Base-by-base conservation (phyloP, 192 early-diverging fungal genomes). In the Rhizophagus clarus region DNA sequence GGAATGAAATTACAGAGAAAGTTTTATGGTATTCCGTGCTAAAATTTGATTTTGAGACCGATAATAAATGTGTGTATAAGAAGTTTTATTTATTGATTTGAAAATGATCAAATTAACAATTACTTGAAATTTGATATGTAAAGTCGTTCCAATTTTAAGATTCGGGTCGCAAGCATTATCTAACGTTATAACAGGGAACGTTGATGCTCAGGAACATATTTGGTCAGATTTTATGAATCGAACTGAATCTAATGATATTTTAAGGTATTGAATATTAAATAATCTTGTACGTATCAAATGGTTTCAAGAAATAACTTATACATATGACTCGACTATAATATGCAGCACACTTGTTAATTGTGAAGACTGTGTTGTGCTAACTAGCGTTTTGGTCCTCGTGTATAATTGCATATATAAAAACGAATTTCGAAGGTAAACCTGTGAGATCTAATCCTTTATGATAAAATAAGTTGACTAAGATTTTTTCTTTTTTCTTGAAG, bases 101-200 rank as follows among this genome's bases (percentile, higher is more conserved):
- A 71, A 17, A 20, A 34, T 69, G 4, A 67, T 10, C 22, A 12
- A 22, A 34, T 40, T 34, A 7, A 22, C 12, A 69, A 69, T 34
- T 40, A 34, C 40, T 66, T 66, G 15, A 12, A 29, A 28, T 66
- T 67, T 40, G 34, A 5, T 6, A 32, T 32, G 20, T 26, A 11
- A 14, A 72, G 40, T 32, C 20, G 10, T 72, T 24, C 1, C 42
- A 1, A 72, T 72, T 29, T 22, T 72, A 24, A 72, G 40, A 10
- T 47, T n/a, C 11, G 70, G 70, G 11, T 45, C 26, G n/a, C 70
- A 72, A 72, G 70, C 70, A 15, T 72, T 72, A 72, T 72, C 70
- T 7, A 72, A 72, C 10, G 10, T 47, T 28, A 72, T 72, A 40
- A 72, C 70, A 10, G 70, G 34, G 4, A 72, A 72, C 20, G 20